Conservation (phyloP, 345 rosid species). For the Nephelium lappaceum region DNA sequence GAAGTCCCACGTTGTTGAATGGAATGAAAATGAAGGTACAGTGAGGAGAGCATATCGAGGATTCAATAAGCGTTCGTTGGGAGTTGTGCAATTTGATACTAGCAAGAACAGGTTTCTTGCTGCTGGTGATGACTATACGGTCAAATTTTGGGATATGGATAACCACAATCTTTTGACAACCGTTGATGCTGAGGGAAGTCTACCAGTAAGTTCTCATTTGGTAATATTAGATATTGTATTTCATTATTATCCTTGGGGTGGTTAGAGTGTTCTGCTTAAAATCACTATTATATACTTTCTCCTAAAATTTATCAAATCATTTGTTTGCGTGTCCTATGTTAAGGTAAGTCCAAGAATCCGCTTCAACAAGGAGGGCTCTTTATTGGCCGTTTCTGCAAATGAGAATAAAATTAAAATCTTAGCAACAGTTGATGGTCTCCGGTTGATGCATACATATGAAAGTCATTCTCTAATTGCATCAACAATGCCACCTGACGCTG, state of each 20-base stretch:
- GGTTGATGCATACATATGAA: conserved; percentile 33
- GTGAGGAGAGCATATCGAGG: conserved; percentile 42
- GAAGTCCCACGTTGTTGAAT: conserved; percentile 46
- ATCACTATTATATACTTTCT: background rate
- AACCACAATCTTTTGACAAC: conserved; percentile 29
- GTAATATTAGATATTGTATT: background rate
- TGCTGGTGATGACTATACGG: conserved; percentile 43
- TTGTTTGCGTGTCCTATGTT: conserved; percentile 6
- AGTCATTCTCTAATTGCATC: conserved; percentile 29
- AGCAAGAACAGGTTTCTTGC: conserved; percentile 39
- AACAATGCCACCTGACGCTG: conserved; percentile 27
- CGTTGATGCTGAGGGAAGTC: conserved; percentile 40
- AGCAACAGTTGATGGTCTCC: conserved; percentile 42
- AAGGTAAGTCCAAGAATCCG: conserved; percentile 50
- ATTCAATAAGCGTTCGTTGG: conserved; percentile 39
- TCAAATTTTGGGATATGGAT: conserved; percentile 57
- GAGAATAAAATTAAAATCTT: conserved; percentile 41
- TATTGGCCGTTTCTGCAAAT: conserved; percentile 50
- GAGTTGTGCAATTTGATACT: conserved; percentile 49
- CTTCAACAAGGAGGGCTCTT: conserved; percentile 46
- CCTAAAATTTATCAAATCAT: background rate
- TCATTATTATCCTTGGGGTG: background rate
- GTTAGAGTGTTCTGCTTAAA: conserved; percentile 9
- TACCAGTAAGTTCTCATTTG: conserved; percentile 34
- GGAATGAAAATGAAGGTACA: conserved; percentile 55